Evolutionary conservation across 2,329 filamentous ascomycete genomes (phyloP).

Genomic region (Myriosclerotinia duriaeana): DNA sequence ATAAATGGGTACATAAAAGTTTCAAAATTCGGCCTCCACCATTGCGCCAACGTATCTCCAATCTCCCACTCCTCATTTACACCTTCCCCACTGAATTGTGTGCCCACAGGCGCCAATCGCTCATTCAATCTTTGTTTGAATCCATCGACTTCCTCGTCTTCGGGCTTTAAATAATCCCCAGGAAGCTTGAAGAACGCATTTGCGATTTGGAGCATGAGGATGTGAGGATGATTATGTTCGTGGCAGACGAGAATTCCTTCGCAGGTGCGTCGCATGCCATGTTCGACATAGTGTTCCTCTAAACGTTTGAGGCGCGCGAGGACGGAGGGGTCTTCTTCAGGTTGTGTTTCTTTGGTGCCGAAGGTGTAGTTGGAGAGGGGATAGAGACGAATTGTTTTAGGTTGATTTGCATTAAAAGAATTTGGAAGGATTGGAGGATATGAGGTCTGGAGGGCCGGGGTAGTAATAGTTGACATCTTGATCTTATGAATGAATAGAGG

Average conservation of each 20-base stretch:
- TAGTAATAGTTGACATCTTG: constrained; percentile 82
- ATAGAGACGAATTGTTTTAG: constrained; percentile 84
- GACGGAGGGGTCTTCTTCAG: constrained; percentile 95
- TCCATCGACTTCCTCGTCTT: constrained; percentile 89
- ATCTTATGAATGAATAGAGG: background rate
- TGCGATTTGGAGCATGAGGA: constrained; percentile 97
- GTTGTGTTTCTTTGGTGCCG: constrained; percentile 96
- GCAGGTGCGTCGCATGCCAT: constrained; percentile 96
- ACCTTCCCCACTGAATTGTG: constrained; percentile 75
- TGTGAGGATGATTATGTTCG: constrained; percentile 98
- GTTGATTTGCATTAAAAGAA: constrained; percentile 85
- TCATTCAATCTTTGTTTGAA: constrained; percentile 94
- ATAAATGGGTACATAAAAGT: constrained; percentile 99
- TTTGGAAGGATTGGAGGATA: constrained; percentile 76
- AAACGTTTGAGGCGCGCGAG: constrained; percentile 87
- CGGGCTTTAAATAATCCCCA: constrained; percentile 86
- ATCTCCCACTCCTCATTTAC: constrained; percentile 94
- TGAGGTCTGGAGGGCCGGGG: constrained; percentile 71
- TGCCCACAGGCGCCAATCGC: constrained; percentile 86
- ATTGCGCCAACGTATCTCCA: constrained; percentile 91
- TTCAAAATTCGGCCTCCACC: constrained; percentile 99
- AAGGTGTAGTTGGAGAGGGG: constrained; percentile 99
- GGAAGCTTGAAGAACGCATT: constrained; percentile 99
- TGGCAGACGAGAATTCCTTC: constrained; percentile 97
- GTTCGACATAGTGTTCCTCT: constrained; percentile 88